phyloP scores from a whole-genome alignment of 1,284 basidiomycete genomes.

The Trichosporon inkin region DNA sequence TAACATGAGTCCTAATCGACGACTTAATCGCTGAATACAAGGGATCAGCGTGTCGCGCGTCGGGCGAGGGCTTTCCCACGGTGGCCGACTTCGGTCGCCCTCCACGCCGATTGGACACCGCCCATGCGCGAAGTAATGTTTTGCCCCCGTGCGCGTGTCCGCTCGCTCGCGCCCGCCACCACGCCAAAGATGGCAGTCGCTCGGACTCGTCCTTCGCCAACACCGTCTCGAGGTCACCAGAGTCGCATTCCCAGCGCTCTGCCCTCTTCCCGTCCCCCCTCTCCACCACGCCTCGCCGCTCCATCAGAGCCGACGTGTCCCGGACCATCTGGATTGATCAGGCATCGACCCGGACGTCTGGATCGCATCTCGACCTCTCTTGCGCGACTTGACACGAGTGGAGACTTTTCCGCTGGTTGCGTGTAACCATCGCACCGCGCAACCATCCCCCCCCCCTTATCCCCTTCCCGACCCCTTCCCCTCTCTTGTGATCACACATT shows the following conservation, averaged over 20 bases:
- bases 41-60: no score
- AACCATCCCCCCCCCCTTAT: background rate
- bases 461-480: background rate
- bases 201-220: background rate
- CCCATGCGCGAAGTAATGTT: no score
- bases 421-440: constrained; percentile 6
- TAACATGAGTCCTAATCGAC: no score
- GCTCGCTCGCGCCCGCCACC: no score
- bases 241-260: constrained; percentile 7
- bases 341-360: background rate
- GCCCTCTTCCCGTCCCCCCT: constrained; percentile 1
- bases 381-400: constrained; percentile 8
- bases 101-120: no score
- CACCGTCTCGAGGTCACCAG: constrained; percentile 9
- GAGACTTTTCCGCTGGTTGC: constrained; percentile 1
- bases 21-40: no score
- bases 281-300: constrained; percentile 8
- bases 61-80: no score
- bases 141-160: no score
- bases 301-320: background rate
- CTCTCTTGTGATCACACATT: constrained; percentile 4
- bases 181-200: constrained; percentile 3
- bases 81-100: no score
- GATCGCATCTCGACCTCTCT: background rate
- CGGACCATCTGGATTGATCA: background rate